Conservation (phyloP, 2,329 filamentous ascomycete species). For the Sporothrix luriei region DNA sequence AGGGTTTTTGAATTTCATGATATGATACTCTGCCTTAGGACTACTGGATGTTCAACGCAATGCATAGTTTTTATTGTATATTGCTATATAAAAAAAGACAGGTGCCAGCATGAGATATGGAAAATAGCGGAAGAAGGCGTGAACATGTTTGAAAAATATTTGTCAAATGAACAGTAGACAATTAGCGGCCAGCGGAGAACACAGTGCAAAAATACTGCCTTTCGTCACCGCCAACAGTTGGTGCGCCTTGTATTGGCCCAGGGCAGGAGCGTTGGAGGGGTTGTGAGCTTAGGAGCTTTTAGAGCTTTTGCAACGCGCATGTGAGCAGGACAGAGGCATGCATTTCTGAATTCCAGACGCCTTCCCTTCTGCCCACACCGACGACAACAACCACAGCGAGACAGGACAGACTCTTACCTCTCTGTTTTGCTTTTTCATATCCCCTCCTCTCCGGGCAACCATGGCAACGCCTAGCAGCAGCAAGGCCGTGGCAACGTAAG, state of each 20-base stretch:
- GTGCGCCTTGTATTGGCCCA: background rate
- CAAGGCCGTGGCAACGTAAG: slow-evolving; percentile 46
- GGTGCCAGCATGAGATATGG: no score
- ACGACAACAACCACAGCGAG: background rate
- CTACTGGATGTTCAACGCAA: background rate
- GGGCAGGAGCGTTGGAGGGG: slow-evolving; percentile 18
- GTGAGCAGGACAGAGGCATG: background rate
- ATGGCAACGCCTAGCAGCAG: slow-evolving; percentile 39
- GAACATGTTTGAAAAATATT: background rate
- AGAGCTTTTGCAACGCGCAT: slow-evolving; percentile 17
- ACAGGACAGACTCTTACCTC: background rate
- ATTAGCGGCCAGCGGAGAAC: background rate
- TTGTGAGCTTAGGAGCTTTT: slow-evolving; percentile 15
- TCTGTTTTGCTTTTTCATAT: background rate
- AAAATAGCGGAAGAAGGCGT: background rate
- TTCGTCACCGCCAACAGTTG: slow-evolving; percentile 31
- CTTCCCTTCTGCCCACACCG: no score
- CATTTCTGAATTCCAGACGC: background rate
- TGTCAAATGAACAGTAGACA: background rate
- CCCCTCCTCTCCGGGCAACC: background rate
- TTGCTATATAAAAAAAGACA: background rate
- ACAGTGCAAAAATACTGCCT: slow-evolving; percentile 27
- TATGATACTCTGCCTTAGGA: slow-evolving; percentile 7
- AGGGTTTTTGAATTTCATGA: background rate
- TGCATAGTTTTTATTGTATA: background rate